Evolutionary conservation across 371 early-diverging fungal species (phyloP).

Genomic region (Choanephora cucurbitarum): DNA sequence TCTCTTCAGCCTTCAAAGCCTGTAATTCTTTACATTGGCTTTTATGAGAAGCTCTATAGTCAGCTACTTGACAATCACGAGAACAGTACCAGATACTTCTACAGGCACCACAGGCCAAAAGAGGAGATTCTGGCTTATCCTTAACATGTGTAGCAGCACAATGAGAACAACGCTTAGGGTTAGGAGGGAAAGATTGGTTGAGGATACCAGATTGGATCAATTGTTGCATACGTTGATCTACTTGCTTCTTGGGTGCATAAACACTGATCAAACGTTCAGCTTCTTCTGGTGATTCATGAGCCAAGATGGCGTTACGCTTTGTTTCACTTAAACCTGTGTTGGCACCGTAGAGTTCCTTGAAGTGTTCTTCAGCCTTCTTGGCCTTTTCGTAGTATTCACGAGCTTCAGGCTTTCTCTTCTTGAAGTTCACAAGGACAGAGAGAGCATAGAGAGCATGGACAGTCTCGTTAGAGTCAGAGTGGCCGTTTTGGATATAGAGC

Average conservation of each 20-base stretch:
- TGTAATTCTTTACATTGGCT: conserved; percentile 44
- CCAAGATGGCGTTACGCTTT: conserved; percentile 56
- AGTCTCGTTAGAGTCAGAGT: conserved; percentile 60
- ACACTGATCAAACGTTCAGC: conserved; percentile 36
- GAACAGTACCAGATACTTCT: conserved; percentile 65
- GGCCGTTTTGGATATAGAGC: conserved; percentile 53
- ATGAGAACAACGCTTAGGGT: conserved; percentile 54
- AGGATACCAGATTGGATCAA: conserved; percentile 50
- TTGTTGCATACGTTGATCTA: conserved; percentile 42
- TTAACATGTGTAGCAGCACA: conserved; percentile 53
- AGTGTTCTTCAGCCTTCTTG: conserved; percentile 56
- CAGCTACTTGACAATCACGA: conserved; percentile 61
- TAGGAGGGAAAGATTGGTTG: conserved; percentile 40
- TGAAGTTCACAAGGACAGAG: conserved; percentile 50
- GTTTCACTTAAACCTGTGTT: conserved; percentile 59
- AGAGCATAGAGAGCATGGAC: conserved; percentile 62
- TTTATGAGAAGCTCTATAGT: conserved; percentile 59
- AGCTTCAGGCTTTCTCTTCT: conserved; percentile 58
- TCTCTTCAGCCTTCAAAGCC: conserved; percentile 14
- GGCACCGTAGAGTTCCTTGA: conserved; percentile 60
- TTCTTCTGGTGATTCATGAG: conserved; percentile 46
- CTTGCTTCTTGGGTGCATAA: conserved; percentile 37
- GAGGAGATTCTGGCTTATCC: conserved; percentile 52
- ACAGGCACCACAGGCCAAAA: conserved; percentile 64
- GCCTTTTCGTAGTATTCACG: conserved; percentile 54